Evolutionary conservation across 176 grass and related monocot species (phyloP).

Genomic region (Cymbopogon citratus): DNA sequence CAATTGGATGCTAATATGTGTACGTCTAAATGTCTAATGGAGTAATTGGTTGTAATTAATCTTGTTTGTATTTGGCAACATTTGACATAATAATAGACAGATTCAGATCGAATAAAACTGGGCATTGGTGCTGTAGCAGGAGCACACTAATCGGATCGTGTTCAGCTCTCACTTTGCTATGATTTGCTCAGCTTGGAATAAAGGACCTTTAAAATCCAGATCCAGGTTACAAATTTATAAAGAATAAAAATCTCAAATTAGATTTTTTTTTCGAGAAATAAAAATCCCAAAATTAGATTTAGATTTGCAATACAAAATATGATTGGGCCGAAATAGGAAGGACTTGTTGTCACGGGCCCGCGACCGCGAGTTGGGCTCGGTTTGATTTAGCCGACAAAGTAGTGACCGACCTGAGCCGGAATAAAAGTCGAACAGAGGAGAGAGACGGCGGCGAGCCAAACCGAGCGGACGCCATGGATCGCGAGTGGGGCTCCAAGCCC

Average conservation of each 20-base stretch:
- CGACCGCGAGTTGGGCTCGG: not conserved
- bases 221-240: not conserved
- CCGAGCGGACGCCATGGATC: conserved; percentile 66
- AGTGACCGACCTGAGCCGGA: not conserved
- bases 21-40: not conserved
- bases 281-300: not conserved
- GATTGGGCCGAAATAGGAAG: not conserved
- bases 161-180: not conserved
- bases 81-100: not conserved
- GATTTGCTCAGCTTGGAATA: not conserved
- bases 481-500: conserved; percentile 93
- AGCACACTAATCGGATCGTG: not conserved
- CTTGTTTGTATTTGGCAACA: not conserved
- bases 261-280: too few species aligned
- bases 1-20: too few species aligned
- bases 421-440: not conserved
- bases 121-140: not conserved
- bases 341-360: not conserved
- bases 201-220: not conserved
- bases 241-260: too few species aligned
- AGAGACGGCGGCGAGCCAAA: conserved; percentile 4
- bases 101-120: not conserved
- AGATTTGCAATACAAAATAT: not conserved
- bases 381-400: not conserved
- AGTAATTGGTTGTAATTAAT: not conserved